A percentile compares a stretch with the other conserved stretches of the same genome.
phyloP scores from a whole-genome alignment of 495 filamentous ascomycete species.

The Evernia prunastri region DNA sequence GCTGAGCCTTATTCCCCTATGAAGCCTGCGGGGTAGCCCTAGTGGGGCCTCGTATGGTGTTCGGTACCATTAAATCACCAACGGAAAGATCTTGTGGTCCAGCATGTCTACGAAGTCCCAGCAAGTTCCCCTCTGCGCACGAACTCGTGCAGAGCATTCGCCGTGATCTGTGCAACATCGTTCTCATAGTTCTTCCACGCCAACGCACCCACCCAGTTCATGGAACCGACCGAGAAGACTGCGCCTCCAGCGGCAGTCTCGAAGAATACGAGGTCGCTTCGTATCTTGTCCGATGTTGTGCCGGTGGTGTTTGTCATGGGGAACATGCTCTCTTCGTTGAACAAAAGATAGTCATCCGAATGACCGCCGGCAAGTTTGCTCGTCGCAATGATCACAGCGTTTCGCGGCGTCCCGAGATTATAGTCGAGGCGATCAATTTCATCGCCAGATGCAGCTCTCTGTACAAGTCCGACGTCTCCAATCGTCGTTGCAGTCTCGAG shows the following conservation, averaged over 20 bases:
- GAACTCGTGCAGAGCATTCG: background rate
- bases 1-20: too few species aligned
- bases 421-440: conserved; percentile 1
- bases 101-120: background rate
- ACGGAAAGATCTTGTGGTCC: too few species aligned
- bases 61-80: too few species aligned
- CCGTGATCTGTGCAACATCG: background rate
- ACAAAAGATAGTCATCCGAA: background rate
- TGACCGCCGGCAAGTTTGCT: background rate
- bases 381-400: background rate
- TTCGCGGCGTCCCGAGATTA: background rate
- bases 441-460: background rate
- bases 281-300: background rate
- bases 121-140: background rate
- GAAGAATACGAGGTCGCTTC: background rate
- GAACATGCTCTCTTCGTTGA: background rate
- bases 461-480: background rate
- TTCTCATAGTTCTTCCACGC: background rate
- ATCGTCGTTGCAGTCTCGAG: background rate
- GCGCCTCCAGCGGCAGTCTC: background rate
- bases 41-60: too few species aligned
- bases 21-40: too few species aligned
- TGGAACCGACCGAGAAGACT: background rate
- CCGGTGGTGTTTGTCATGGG: background rate
- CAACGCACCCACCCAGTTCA: background rate